Conservation (phyloP, 345 rosid species). For the Dipteronia sinensis region DNA sequence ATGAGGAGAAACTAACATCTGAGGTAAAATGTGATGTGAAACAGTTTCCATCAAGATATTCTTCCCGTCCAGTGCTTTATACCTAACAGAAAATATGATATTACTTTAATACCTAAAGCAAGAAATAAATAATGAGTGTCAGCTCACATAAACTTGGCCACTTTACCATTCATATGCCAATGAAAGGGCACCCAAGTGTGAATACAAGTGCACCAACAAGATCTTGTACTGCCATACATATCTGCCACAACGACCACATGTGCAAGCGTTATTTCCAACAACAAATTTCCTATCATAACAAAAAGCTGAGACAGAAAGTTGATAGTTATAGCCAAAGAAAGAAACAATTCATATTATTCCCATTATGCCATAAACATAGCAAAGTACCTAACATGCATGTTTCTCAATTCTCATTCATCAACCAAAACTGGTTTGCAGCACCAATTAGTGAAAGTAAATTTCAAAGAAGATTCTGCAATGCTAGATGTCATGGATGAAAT, state of each 20-base stretch:
- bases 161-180: conserved; percentile 82
- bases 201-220: conserved; percentile 82
- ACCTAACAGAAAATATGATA: conserved; percentile 46
- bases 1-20: conserved; percentile 81
- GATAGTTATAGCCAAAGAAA: neutral
- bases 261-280: conserved; percentile 24
- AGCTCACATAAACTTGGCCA: neutral
- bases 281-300: neutral
- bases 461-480: conserved; percentile 1
- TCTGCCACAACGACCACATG: conserved; percentile 50
- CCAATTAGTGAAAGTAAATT: neutral
- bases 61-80: conserved; percentile 94
- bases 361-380: neutral
- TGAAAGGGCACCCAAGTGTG: conserved; percentile 72
- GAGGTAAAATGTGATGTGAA: conserved; percentile 84
- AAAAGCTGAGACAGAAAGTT: neutral
- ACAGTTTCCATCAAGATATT: conserved; percentile 92
- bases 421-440: conserved; percentile 4
- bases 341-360: neutral
- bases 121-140: conserved; percentile 1
- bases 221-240: conserved; percentile 88
- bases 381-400: neutral
- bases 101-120: conserved; percentile 17
- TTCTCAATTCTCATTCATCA: conserved; percentile 1
- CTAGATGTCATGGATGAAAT: neutral